Evolutionary conservation across 176 grass and related monocot species (phyloP), one percentile per base, ranked within the genome.

Genomic region (Carex kokanica): DNA sequence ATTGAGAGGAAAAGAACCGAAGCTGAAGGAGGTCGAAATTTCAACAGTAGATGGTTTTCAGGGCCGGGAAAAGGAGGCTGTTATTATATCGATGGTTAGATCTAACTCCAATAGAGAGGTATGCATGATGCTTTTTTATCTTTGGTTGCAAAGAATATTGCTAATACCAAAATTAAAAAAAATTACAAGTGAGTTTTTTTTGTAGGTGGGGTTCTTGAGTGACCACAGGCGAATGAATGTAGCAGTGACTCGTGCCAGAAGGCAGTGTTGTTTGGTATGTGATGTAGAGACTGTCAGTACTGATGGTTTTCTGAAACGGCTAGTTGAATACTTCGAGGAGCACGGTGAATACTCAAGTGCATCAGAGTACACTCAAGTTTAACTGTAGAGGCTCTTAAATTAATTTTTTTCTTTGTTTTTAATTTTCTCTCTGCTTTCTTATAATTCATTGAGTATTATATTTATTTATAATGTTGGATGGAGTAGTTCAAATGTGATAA

Each of bases 1-100:
- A 83, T 60, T 93, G 89, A 93, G 92, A 89, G 92, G 91, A 56
- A 93, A 94, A 87, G 87, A 91, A 80, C 65, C 71, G 80, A 93
- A 84, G 86, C 66, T 98, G 47, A 98, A 93, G 83, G 92, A 98
- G 80, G 81, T 93, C 32, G 92, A 98, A 84, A 98, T 98, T 87
- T 98, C 95, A 0, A 98, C 95, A 2, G 95, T 98, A 69, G 95
- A 98, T 87, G 95, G 95, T 6, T 98, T 98, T 78, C 95, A 98
- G 83, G 95, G 95, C 45, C 82, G 95, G 38, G 95, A 98, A 51
- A 98, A 98, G 87, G 95, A 98, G 86, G 92, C 95, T 55, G 93
- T 95, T 70, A 90, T 98, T 84, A 95, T 98, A 84, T 84, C 95
- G 7, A 98, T 98, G 95, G 95, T 98, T 70, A 87, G 95, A 38